phyloP scores from a whole-genome alignment of 495 filamentous ascomycete genomes.

The Penicillium robsamsonii region DNA sequence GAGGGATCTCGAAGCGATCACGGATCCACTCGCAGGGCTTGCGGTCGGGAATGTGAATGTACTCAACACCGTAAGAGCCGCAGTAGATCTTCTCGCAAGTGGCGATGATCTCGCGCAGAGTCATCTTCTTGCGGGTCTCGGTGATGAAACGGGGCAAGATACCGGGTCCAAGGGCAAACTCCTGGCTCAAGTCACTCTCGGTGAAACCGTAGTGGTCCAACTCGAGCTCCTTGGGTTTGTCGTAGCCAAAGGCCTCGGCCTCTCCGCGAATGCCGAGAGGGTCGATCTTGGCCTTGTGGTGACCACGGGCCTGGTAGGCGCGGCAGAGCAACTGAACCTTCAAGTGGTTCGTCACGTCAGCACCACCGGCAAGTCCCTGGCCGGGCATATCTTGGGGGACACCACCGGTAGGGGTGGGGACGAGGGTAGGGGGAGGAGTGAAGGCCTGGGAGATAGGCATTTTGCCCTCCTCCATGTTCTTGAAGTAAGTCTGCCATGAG shows the following conservation, averaged over 20 bases:
- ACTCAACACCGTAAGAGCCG: constrained; percentile 93
- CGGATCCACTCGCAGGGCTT: constrained; percentile 98
- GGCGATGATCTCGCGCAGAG: constrained; percentile 85
- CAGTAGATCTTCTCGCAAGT: constrained; percentile 96
- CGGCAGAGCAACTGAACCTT: constrained; percentile 96
- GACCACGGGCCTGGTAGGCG: constrained; percentile 95
- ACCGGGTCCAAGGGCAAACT: constrained; percentile 89
- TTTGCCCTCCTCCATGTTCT: constrained; percentile 96
- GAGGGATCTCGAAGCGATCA: constrained; percentile 88
- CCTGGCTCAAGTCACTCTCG: constrained; percentile 89
- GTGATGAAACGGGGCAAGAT: constrained; percentile 92
- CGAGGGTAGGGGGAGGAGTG: constrained; percentile 87
- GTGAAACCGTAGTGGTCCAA: constrained; percentile 92
- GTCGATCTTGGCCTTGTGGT: constrained; percentile 97
- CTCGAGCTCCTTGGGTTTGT: constrained; percentile 87
- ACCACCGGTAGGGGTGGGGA: constrained; percentile 75
- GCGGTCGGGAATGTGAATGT: constrained; percentile 97
- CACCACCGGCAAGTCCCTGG: constrained; percentile 65
- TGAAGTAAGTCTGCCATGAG: constrained; percentile 99
- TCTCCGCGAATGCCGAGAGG: constrained; percentile 89
- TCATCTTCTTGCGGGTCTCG: constrained; percentile 90
- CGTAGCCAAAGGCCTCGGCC: constrained; percentile 80
- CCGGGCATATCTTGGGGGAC: constrained; percentile 73
- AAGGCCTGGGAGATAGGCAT: constrained; percentile 98
- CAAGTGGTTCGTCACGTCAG: constrained; percentile 91